Conservation (phyloP, 1,284 basidiomycete genomes). For the Apiotrichum sp. region DNA sequence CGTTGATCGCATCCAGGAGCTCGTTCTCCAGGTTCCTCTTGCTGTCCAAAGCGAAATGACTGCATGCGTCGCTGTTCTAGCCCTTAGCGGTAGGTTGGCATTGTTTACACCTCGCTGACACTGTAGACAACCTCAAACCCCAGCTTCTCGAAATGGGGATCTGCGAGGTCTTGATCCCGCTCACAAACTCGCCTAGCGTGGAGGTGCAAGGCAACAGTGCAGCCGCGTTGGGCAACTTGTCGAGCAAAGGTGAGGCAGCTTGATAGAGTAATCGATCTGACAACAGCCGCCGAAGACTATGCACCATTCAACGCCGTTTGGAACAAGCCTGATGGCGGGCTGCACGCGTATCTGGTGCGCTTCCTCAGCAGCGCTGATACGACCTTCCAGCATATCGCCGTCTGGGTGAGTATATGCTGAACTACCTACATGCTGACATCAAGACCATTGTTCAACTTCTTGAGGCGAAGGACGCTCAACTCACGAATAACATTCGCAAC, state of each 20-base stretch:
- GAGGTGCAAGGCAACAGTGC: constrained; percentile 99
- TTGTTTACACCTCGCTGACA: neutral
- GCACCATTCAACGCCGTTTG: constrained; percentile 96
- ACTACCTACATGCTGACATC: constrained; percentile 1
- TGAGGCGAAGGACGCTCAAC: constrained; percentile 86
- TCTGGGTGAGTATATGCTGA: constrained; percentile 56
- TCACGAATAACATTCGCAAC: constrained; percentile 79
- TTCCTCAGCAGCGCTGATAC: constrained; percentile 92
- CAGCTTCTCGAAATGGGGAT: constrained; percentile 97
- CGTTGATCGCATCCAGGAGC: constrained; percentile 94
- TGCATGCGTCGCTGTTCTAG: constrained; percentile 91
- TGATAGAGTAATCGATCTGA: neutral
- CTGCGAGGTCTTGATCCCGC: constrained; percentile 91
- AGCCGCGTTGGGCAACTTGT: constrained; percentile 93
- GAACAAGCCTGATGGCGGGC: constrained; percentile 94
- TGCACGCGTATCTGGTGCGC: constrained; percentile 89
- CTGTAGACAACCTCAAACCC: constrained; percentile 82
- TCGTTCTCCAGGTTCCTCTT: constrained; percentile 90
- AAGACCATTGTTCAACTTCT: constrained; percentile 89
- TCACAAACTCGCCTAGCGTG: constrained; percentile 91
- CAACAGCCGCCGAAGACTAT: constrained; percentile 81
- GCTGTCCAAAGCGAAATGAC: constrained; percentile 99
- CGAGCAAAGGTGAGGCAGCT: constrained; percentile 69
- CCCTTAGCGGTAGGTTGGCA: constrained; percentile 66
- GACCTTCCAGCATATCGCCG: constrained; percentile 99